Evolutionary conservation across 2,329 filamentous ascomycete species (phyloP).

Genomic region (Epicoccum sorghinum): DNA sequence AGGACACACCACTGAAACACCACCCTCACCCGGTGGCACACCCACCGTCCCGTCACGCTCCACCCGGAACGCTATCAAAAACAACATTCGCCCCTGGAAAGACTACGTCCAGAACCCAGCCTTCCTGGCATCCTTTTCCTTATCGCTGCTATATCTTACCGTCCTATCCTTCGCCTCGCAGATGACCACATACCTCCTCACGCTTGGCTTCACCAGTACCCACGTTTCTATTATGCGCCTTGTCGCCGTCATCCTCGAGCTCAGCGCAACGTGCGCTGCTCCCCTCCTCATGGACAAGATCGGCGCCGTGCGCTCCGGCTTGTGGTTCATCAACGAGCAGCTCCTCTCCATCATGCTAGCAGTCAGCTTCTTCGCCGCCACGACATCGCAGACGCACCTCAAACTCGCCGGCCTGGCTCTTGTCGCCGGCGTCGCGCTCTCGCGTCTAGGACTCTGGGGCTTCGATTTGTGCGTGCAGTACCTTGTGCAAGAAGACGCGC

Average conservation of each 20-base stretch:
- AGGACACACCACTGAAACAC: constrained; percentile 17
- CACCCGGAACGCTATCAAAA: constrained; percentile 4
- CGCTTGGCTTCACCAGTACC: constrained; percentile 58
- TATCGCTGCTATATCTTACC: constrained; percentile 66
- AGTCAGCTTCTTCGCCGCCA: constrained; percentile 35
- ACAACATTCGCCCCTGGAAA: constrained; percentile 31
- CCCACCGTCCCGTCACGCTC: constrained; percentile 6
- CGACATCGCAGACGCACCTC: constrained; percentile 14
- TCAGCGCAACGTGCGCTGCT: constrained; percentile 66
- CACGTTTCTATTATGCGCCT: constrained; percentile 62
- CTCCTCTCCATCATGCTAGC: constrained; percentile 58
- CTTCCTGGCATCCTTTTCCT: constrained; percentile 66
- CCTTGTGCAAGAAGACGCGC: constrained; percentile 54
- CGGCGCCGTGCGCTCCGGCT: constrained; percentile 64
- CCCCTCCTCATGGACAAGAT: constrained; percentile 61
- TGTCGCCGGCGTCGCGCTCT: constrained; percentile 49
- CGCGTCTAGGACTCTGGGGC: constrained; percentile 55
- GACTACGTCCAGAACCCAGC: constrained; percentile 61
- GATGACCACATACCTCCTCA: constrained; percentile 69
- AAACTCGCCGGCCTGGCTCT: constrained; percentile 38
- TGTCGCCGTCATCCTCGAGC: constrained; percentile 61
- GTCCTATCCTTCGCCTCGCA: constrained; percentile 56
- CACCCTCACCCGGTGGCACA: constrained; percentile 7
- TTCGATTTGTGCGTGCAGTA: constrained; percentile 56
- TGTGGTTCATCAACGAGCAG: constrained; percentile 76